A percentile compares a stretch with the other conserved stretches of the same genome.
Evolutionary conservation across 129 eudicot species (phyloP).

Genomic region (Gnaphalium uliginosum): DNA sequence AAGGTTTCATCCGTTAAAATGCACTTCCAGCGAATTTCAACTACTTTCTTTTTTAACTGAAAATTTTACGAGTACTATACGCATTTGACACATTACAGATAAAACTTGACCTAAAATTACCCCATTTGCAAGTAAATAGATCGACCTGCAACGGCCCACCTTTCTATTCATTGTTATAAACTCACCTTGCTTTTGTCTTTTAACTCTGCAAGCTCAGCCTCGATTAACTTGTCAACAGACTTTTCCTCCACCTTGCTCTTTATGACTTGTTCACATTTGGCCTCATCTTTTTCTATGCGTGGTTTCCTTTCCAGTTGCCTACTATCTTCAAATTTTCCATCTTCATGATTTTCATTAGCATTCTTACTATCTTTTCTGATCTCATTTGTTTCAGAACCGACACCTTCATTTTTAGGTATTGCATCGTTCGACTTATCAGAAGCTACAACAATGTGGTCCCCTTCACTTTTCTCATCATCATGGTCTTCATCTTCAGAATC

Average conservation of each 20-base stretch:
- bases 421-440: conserved; percentile 17
- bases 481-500: conserved; percentile 66
- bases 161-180: not conserved
- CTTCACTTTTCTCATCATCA: conserved; percentile 34
- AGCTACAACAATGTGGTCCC: conserved; percentile 35
- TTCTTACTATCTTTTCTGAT: conserved; percentile 31
- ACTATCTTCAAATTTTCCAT: conserved; percentile 36
- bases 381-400: conserved; percentile 28
- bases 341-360: conserved; percentile 8
- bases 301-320: conserved; percentile 71
- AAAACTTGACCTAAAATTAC: not conserved
- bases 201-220: conserved; percentile 81
- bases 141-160: not conserved
- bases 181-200: conserved; percentile 90
- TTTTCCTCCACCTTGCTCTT: conserved; percentile 43
- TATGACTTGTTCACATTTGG: conserved; percentile 32
- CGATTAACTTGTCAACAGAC: conserved; percentile 84
- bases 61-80: no score
- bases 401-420: conserved; percentile 19
- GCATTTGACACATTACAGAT: not conserved
- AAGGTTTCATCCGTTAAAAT: not conserved
- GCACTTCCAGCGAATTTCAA: not conserved
- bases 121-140: not conserved
- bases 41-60: not conserved
- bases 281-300: conserved; percentile 39